Conservation (phyloP, 768 basidiomycete species). For the Pulveroboletus sp. region DNA sequence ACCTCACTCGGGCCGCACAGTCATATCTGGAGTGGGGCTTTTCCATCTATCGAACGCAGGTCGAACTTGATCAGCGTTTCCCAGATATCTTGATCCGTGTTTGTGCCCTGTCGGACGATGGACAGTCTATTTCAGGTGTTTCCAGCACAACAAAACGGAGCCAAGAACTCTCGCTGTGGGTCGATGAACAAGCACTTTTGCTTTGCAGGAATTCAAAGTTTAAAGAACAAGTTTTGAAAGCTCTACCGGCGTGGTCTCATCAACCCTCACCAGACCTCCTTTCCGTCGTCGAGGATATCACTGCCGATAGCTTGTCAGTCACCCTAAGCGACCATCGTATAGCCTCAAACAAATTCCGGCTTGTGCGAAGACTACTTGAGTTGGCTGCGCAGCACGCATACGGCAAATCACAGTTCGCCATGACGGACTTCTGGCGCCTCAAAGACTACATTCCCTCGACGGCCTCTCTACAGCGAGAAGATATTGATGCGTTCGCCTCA, state of each 20-base stretch:
- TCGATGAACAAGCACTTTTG: slow-evolving; percentile 50
- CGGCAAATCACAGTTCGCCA: slow-evolving; percentile 46
- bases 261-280: slow-evolving; percentile 49
- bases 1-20: slow-evolving; percentile 66
- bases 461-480: slow-evolving; percentile 57
- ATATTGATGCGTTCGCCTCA: slow-evolving; percentile 69
- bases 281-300: slow-evolving; percentile 44
- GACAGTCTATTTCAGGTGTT: slow-evolving; percentile 34
- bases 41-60: slow-evolving; percentile 41
- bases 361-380: slow-evolving; percentile 64
- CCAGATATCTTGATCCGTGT: slow-evolving; percentile 71
- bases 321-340: slow-evolving; percentile 60
- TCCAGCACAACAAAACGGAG: slow-evolving; percentile 36
- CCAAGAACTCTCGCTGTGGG: slow-evolving; percentile 55
- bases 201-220: slow-evolving; percentile 41
- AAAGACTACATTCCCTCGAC: slow-evolving; percentile 69
- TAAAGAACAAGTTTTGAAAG: slow-evolving; percentile 45
- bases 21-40: slow-evolving; percentile 82
- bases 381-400: slow-evolving; percentile 40
- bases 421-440: slow-evolving; percentile 78
- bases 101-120: slow-evolving; percentile 58
- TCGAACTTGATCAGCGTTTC: slow-evolving; percentile 48
- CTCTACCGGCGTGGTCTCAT: slow-evolving; percentile 76
- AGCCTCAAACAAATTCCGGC: slow-evolving; percentile 71
- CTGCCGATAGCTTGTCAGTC: slow-evolving; percentile 45